Conservation (phyloP, 2,329 filamentous ascomycete genomes). For the Colletotrichum tofieldiae region DNA sequence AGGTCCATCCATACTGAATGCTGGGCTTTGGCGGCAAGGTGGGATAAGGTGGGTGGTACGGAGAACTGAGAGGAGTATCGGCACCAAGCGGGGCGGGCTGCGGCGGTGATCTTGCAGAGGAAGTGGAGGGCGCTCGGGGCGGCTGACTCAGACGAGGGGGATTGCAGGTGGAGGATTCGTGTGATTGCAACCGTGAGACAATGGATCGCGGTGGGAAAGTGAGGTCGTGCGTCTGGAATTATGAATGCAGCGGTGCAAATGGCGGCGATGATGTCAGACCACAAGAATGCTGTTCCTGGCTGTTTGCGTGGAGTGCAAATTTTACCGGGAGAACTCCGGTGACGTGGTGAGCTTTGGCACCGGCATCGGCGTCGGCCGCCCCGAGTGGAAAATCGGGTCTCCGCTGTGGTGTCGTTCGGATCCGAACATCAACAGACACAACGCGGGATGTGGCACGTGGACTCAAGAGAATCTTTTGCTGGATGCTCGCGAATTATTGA, state of each 20-base stretch:
- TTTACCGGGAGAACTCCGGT: conserved; percentile 37
- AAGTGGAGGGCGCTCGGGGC: background rate
- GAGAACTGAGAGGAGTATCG: background rate
- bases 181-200: background rate
- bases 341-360: conserved; percentile 13
- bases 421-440: background rate
- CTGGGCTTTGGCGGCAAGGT: background rate
- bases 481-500: too few relatives aligned
- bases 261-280: conserved; percentile 37
- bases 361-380: conserved; percentile 38
- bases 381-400: conserved; percentile 25
- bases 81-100: background rate
- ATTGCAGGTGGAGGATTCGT: background rate
- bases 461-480: too few relatives aligned
- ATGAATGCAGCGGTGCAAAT: background rate
- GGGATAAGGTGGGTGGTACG: background rate
- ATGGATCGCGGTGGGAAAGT: background rate
- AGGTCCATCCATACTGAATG: conserved; percentile 58
- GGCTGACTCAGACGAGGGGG: conserved; percentile 1
- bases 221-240: background rate
- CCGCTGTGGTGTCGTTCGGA: background rate
- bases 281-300: background rate
- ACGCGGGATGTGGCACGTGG: background rate
- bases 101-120: background rate
- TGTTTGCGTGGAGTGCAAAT: conserved; percentile 30